phyloP scores from a whole-genome alignment of 139 green algal species.

The Chlorella sp. region DNA sequence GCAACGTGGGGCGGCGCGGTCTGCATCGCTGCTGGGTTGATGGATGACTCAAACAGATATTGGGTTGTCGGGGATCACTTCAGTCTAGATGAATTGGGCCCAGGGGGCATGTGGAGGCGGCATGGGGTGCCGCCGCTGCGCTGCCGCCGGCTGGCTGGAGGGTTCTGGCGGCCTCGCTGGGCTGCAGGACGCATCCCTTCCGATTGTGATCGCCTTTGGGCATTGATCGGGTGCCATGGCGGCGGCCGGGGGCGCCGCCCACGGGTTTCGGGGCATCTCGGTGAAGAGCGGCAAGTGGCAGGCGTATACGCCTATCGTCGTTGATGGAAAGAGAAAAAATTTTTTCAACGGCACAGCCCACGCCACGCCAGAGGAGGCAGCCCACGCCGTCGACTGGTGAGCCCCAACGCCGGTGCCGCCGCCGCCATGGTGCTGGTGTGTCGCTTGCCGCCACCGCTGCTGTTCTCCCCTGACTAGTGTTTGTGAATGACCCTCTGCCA shows the following conservation, averaged over 20 bases:
- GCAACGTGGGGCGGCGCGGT: not conserved
- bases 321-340: not conserved
- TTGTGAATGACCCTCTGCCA: no score
- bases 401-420: not conserved
- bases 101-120: not conserved
- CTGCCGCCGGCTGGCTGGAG: not conserved
- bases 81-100: no score
- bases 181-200: no score
- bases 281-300: not conserved
- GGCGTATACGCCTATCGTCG: not conserved
- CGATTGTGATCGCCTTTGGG: no score
- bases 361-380: constrained; percentile 1
- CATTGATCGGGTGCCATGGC: not conserved
- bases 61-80: no score
- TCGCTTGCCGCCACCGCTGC: no score
- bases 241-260: not conserved
- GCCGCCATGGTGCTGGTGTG: no score
- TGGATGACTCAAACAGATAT: no score
- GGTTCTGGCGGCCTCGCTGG: no score
- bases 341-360: not conserved
- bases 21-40: no score
- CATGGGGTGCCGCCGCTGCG: not conserved
- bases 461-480: no score
- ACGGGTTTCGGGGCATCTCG: not conserved
- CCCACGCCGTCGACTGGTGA: constrained; percentile 20